Conservation (phyloP, 306 rosid species). For the Glycyrrhiza uralensis region DNA sequence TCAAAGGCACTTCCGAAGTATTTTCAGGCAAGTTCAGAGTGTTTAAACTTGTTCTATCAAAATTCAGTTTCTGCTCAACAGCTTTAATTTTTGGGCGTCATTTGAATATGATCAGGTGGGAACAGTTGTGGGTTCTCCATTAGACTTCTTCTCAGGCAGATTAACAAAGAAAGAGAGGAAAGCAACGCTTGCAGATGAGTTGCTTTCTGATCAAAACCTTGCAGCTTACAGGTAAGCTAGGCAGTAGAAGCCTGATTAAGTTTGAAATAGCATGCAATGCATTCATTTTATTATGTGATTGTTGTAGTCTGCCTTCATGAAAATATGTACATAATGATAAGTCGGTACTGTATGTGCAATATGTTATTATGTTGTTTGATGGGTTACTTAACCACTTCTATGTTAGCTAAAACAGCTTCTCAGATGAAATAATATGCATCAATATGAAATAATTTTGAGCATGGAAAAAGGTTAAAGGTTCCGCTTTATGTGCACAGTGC, state of each 20-base stretch:
- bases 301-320: background rate
- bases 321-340: background rate
- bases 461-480: background rate
- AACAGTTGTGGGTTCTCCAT: slow-evolving; percentile 63
- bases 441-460: background rate
- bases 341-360: background rate
- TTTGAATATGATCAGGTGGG: slow-evolving; percentile 58
- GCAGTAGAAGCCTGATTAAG: background rate
- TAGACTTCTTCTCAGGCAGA: slow-evolving; percentile 70
- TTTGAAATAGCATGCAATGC: background rate
- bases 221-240: slow-evolving; percentile 26
- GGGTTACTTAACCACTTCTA: background rate
- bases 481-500: background rate
- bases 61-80: background rate
- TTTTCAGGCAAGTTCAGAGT: slow-evolving; percentile 64
- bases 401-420: background rate
- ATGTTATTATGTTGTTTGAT: background rate
- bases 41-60: slow-evolving; percentile 8
- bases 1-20: slow-evolving; percentile 58
- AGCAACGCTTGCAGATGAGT: slow-evolving; percentile 54
- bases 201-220: slow-evolving; percentile 28
- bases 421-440: background rate
- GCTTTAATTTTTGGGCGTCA: background rate
- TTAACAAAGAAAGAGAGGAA: slow-evolving; percentile 81
- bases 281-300: background rate